Conservation (phyloP, 2,329 filamentous ascomycete species). For the Escovopsis weberi region DNA sequence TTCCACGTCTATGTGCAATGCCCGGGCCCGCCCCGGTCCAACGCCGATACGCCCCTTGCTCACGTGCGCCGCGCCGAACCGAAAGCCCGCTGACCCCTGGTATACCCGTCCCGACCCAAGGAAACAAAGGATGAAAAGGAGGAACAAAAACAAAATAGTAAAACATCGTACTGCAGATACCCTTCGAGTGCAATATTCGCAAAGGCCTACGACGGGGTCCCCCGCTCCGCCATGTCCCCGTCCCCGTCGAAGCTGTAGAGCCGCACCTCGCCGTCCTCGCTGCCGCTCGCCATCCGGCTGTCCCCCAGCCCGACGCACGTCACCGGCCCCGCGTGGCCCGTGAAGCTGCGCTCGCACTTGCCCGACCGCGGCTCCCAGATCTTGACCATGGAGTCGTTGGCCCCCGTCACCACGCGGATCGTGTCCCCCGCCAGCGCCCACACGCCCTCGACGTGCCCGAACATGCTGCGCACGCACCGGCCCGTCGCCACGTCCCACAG, state of each 20-base stretch:
- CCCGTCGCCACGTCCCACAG: conserved; percentile 82
- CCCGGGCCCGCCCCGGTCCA: no score
- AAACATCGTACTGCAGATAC: no score
- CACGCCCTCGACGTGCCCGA: conserved; percentile 90
- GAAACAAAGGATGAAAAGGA: no score
- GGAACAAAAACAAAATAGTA: no score
- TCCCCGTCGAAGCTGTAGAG: conserved; percentile 61
- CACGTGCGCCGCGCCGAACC: no score
- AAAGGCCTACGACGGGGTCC: conserved; percentile 30
- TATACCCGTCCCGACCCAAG: no score
- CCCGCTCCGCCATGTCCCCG: conserved; percentile 29
- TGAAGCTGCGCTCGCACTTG: conserved; percentile 83
- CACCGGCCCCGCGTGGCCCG: conserved; percentile 78
- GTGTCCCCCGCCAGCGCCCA: conserved; percentile 89
- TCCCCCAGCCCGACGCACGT: conserved; percentile 90
- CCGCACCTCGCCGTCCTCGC: conserved; percentile 84
- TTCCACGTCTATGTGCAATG: no score
- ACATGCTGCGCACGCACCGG: conserved; percentile 79
- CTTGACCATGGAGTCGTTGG: conserved; percentile 91
- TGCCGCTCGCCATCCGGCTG: conserved; percentile 75
- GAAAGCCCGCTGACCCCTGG: no score
- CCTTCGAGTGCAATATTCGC: no score
- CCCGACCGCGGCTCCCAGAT: conserved; percentile 84
- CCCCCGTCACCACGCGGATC: conserved; percentile 72
- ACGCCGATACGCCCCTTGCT: no score